phyloP scores from a whole-genome alignment of 192 early-diverging fungal genomes.

The Chytriomyces sp. region DNA sequence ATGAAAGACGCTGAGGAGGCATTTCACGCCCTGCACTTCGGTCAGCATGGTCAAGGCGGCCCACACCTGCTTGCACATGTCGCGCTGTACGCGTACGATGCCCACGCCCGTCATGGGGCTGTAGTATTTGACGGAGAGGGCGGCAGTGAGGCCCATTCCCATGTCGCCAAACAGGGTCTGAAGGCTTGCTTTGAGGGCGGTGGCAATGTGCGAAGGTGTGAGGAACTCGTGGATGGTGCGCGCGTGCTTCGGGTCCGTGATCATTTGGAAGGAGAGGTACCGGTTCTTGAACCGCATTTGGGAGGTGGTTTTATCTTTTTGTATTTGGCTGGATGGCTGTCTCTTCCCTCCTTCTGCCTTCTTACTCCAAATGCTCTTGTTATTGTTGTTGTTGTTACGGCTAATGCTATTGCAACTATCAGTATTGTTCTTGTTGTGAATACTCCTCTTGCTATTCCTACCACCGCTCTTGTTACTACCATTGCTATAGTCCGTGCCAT shows the following conservation, averaged over 20 bases:
- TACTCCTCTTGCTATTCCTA: too few species aligned
- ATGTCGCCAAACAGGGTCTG: constrained; percentile 37
- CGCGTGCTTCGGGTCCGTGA: constrained; percentile 5
- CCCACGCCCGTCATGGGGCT: constrained; percentile 33
- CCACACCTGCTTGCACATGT: constrained; percentile 30
- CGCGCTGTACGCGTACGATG: constrained; percentile 38
- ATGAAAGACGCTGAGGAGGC: constrained; percentile 36
- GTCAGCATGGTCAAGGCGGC: constrained; percentile 37
- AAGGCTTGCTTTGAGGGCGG: constrained; percentile 18
- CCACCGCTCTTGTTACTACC: too few species aligned
- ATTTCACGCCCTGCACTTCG: background rate
- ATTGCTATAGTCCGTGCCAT: too few species aligned
- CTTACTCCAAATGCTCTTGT: too few species aligned
- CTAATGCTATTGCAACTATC: too few species aligned
- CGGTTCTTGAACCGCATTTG: constrained; percentile 42
- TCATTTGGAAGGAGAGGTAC: background rate
- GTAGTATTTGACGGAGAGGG: constrained; percentile 43
- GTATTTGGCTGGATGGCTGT: too few species aligned
- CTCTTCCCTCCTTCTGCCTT: too few species aligned
- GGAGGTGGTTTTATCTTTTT: background rate
- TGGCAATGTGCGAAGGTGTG: background rate
- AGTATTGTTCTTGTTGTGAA: too few species aligned
- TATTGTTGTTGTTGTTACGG: too few species aligned
- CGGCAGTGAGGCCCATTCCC: constrained; percentile 6
- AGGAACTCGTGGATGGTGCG: constrained; percentile 18